Percentiles rank a stretch among this genome's conserved stretches.
Evolutionary conservation across 163 green algal genomes (phyloP).

Genomic region (Chlorella variabilis): DNA sequence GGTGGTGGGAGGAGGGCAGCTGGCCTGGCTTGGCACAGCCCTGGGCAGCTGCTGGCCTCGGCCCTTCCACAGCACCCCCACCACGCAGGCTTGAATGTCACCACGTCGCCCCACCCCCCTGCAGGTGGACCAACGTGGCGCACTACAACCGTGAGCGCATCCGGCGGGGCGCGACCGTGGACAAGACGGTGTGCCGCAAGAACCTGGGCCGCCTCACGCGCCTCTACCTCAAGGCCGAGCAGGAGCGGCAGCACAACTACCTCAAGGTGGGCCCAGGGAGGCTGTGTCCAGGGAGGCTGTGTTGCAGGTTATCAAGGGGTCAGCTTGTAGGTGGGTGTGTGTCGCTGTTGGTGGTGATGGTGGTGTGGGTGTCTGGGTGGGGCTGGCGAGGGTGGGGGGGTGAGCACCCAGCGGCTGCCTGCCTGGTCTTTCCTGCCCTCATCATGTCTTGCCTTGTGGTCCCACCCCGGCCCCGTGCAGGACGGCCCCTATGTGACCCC

Average conservation of each 20-base stretch:
- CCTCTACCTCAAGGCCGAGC: constrained; percentile 99
- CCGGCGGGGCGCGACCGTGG: constrained; percentile 96
- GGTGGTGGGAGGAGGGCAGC: too few species aligned
- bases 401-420: too few species aligned
- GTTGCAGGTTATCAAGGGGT: neutral
- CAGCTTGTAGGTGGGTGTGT: too few species aligned
- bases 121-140: constrained; percentile 98
- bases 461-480: constrained; percentile 4
- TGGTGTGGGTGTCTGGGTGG: too few species aligned
- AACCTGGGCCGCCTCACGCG: constrained; percentile 99
- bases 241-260: constrained; percentile 99
- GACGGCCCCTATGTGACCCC: constrained; percentile 95
- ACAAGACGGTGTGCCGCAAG: constrained; percentile 99
- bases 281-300: too few species aligned
- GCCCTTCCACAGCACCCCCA: too few species aligned
- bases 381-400: too few species aligned
- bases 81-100: too few species aligned
- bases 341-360: too few species aligned
- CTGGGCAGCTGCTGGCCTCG: too few species aligned
- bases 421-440: neutral
- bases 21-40: too few species aligned
- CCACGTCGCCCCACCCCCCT: too few species aligned
- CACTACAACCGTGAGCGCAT: constrained; percentile 99
- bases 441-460: neutral
- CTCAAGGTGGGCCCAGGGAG: constrained; percentile 75